Evolutionary conservation across 768 basidiomycete species (phyloP).

Genomic region (Pleurotus pulmonarius): DNA sequence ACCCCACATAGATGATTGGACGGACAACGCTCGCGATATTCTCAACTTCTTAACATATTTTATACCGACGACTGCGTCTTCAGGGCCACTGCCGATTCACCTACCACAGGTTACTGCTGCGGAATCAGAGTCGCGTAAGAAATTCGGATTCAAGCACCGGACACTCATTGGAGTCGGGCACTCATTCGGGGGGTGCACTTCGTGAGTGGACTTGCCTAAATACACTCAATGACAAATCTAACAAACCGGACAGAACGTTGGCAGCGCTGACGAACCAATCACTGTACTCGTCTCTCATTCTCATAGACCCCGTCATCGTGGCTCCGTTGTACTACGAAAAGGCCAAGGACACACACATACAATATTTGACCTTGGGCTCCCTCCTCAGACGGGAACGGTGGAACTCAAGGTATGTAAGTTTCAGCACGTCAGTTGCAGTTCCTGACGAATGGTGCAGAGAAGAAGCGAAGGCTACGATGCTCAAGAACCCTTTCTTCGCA

Average conservation of each 20-base stretch:
- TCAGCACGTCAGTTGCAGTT: not conserved
- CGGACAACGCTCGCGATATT: slow-evolving; percentile 74
- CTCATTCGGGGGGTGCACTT: slow-evolving; percentile 78
- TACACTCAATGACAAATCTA: not conserved
- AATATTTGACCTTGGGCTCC: slow-evolving; percentile 37
- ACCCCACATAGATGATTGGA: slow-evolving; percentile 64
- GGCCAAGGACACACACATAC: slow-evolving; percentile 9
- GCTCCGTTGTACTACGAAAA: slow-evolving; percentile 18
- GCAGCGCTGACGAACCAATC: slow-evolving; percentile 61
- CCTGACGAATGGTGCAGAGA: slow-evolving; percentile 34
- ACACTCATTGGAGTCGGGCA: slow-evolving; percentile 75
- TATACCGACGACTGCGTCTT: slow-evolving; percentile 43
- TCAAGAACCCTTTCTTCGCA: slow-evolving; percentile 59
- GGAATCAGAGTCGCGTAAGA: slow-evolving; percentile 37
- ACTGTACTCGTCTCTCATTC: slow-evolving; percentile 67
- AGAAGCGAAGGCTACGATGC: slow-evolving; percentile 51
- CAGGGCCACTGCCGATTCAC: slow-evolving; percentile 43
- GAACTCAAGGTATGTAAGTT: slow-evolving; percentile 46
- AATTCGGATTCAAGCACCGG: slow-evolving; percentile 46
- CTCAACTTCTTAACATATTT: slow-evolving; percentile 67
- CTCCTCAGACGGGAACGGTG: slow-evolving; percentile 59
- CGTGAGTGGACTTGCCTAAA: slow-evolving; percentile 40
- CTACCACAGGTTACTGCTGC: slow-evolving; percentile 43
- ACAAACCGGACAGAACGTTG: slow-evolving; percentile 40
- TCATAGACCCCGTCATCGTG: slow-evolving; percentile 77